phyloP scores from a whole-genome alignment of 2,329 filamentous ascomycete genomes.

The Beauveria sp. region DNA sequence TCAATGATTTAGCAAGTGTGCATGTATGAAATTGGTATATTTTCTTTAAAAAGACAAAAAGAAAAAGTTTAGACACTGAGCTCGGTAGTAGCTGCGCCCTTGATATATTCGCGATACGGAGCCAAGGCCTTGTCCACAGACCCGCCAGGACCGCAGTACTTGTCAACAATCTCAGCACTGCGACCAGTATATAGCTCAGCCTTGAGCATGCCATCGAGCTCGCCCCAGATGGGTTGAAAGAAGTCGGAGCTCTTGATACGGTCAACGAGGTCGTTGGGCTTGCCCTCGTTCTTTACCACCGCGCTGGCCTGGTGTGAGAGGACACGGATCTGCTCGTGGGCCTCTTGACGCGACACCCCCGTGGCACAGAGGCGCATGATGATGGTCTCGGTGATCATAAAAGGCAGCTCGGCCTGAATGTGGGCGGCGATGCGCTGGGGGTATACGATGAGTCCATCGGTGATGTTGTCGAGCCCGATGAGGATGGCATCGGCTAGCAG shows the following conservation, averaged over 20 bases:
- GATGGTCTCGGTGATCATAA: conserved; percentile 65
- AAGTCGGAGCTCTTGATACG: conserved; percentile 65
- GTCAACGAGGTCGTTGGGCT: conserved; percentile 73
- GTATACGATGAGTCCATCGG: conserved; percentile 68
- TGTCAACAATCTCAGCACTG: conserved; percentile 37
- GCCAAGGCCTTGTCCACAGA: conserved; percentile 30
- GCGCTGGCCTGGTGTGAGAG: conserved; percentile 67
- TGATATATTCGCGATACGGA: conserved; percentile 30
- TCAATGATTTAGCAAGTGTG: no score
- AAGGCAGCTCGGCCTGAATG: conserved; percentile 72
- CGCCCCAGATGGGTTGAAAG: conserved; percentile 64
- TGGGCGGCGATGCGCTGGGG: conserved; percentile 61
- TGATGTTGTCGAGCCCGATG: conserved; percentile 61
- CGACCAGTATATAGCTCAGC: conserved; percentile 46
- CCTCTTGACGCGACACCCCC: conserved; percentile 68
- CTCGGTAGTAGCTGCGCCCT: conserved; percentile 26
- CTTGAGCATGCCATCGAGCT: conserved; percentile 61
- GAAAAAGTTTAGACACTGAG: conserved; percentile 26
- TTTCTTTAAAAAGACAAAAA: no score
- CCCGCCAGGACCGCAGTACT: conserved; percentile 34
- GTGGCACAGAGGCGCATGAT: conserved; percentile 71
- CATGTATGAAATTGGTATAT: no score
- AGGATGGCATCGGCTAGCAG: conserved; percentile 62
- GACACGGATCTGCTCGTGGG: conserved; percentile 81
- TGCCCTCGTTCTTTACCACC: conserved; percentile 53